A percentile compares a stretch with the other conserved stretches of the same genome.
These are phyloP conservation scores for Candida xiaguanensis DNA, from an alignment of 805 yeast species.

Conservation along the genomic window DNA sequence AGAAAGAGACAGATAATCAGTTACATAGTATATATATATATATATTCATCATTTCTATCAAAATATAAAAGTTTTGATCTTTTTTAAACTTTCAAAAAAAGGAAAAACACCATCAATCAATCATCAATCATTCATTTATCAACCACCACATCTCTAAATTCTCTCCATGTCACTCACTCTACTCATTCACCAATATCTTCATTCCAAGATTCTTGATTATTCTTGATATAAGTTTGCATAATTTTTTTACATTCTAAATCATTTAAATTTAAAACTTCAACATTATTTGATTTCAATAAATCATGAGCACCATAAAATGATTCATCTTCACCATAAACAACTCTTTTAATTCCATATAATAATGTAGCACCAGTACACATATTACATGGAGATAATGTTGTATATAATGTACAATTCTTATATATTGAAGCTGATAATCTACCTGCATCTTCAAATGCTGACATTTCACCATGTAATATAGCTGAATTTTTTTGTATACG, in stretches of 20 bases:
- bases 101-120: too few species aligned
- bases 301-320: constrained; percentile 85
- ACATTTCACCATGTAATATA: constrained; percentile 88
- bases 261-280: constrained; percentile 63
- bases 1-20: too few species aligned
- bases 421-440: constrained; percentile 76
- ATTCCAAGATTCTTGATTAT: constrained; percentile 74
- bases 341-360: constrained; percentile 81
- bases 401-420: constrained; percentile 84
- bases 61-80: too few species aligned
- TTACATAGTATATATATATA: too few species aligned
- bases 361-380: constrained; percentile 96
- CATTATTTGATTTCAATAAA: constrained; percentile 61
- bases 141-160: not conserved
- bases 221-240: constrained; percentile 75
- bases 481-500: constrained; percentile 83
- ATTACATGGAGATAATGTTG: constrained; percentile 88
- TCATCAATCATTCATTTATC: too few species aligned
- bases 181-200: constrained; percentile 64
- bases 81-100: too few species aligned
- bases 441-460: constrained; percentile 87
- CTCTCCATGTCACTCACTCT: not conserved
- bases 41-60: too few species aligned
- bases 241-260: constrained; percentile 61
- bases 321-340: constrained; percentile 84